phyloP scores from a whole-genome alignment of 495 filamentous ascomycete genomes.

The Lasiosphaeriaceae sp. region DNA sequence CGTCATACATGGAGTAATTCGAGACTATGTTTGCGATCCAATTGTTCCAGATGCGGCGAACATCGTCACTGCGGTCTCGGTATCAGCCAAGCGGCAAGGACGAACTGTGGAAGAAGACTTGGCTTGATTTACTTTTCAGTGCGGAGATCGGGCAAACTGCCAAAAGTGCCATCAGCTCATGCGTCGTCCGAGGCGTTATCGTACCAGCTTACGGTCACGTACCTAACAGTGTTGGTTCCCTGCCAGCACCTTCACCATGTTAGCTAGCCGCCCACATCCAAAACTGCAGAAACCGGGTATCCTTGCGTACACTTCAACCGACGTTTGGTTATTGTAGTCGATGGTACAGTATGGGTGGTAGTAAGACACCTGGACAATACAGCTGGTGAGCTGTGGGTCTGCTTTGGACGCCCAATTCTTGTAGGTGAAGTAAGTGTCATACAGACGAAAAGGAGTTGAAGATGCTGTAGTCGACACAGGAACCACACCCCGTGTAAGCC shows the following conservation, averaged over 20 bases:
- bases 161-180: background rate
- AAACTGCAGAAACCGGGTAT: constrained; percentile 27
- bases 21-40: constrained; percentile 64
- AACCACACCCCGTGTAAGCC: constrained; percentile 55
- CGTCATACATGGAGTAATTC: constrained; percentile 58
- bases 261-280: constrained; percentile 12
- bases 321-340: constrained; percentile 57
- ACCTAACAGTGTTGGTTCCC: constrained; percentile 55
- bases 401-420: no score
- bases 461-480: constrained; percentile 55
- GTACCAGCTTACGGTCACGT: background rate
- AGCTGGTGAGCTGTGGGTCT: background rate
- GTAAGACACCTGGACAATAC: constrained; percentile 36
- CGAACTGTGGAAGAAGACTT: background rate
- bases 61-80: constrained; percentile 23
- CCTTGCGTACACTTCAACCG: constrained; percentile 32
- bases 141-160: constrained; percentile 62
- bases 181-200: background rate
- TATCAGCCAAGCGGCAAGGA: constrained; percentile 2
- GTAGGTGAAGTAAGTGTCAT: background rate
- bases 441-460: constrained; percentile 63
- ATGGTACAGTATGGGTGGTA: constrained; percentile 68
- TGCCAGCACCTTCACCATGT: constrained; percentile 54
- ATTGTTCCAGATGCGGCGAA: constrained; percentile 55
- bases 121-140: constrained; percentile 46